Evolutionary conservation across 345 rosid species (phyloP), one percentile per base, ranked within the genome.

Genomic region (Brassica cretica): DNA sequence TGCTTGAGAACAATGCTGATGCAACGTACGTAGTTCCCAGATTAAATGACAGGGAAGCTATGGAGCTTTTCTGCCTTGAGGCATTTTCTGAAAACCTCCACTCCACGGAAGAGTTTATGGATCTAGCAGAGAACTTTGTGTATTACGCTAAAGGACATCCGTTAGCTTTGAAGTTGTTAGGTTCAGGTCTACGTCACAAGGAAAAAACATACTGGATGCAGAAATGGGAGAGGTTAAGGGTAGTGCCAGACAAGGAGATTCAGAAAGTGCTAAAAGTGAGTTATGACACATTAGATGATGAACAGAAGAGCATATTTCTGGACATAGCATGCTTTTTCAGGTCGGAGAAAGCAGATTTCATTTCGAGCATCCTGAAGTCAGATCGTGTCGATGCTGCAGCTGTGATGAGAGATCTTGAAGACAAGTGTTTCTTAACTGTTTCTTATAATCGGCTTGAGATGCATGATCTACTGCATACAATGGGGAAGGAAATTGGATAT

Each of bases 251-350:
- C 55, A 66, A 21, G n/a, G 64, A 82, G 32, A 78, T 87, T 21
- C 75, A 29, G 1, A 49, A 37, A 8, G 64, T 21, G 14, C 60
- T 85, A 3, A 69, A 53, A 61, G 29, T 7, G 61, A 84, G 88
- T 3, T 85, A 59, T 24, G 76, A 85, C 33, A 77, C 15, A 9
- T 33, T 85, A 0, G 62, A 76, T 44, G 72, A 72, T 33, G 19
- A 79, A 8, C 66, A 76, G 29, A 75, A 78, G 76, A 10, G 14
- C 5, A 46, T 85, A 2, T 87, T 85, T 76, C 72, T 83, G 3
- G 88, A 85, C 33, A 82, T 87, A 6, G 85, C 86, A 9, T 81
- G 83, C 49, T 81, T 85, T 68, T 83, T 83, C 24, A 79, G 51
- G 0, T 78, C 84, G 0, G 59, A 37, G 1, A 25, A 35, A 12